phyloP scores from a whole-genome alignment of 2,329 filamentous ascomycete genomes.

The Ascocoryne sarcoides region DNA sequence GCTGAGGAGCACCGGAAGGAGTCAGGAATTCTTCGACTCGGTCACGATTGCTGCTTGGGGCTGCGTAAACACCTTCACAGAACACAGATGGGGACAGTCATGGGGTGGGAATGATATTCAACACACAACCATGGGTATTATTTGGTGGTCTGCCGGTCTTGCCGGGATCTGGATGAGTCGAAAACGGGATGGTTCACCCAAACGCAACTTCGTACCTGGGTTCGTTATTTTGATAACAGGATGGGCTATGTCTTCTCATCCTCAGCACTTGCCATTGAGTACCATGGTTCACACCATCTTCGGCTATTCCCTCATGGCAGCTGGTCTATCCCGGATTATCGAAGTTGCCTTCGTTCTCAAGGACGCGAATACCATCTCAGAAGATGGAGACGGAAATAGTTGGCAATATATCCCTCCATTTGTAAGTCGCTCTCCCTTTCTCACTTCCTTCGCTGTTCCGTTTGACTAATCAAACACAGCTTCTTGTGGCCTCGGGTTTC shows the following conservation, averaged over 20 bases:
- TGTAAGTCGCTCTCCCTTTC: conserved; percentile 39
- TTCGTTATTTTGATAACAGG: conserved; percentile 89
- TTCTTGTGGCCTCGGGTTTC: conserved; percentile 87
- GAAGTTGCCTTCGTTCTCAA: conserved; percentile 83
- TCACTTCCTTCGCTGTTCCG: conserved; percentile 5
- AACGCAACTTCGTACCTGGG: conserved; percentile 86
- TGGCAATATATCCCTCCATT: conserved; percentile 65
- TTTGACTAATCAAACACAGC: conserved; percentile 38
- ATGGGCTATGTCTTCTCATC: conserved; percentile 90
- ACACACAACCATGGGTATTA: conserved; percentile 98
- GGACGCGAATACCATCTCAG: conserved; percentile 57
- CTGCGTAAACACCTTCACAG: conserved; percentile 95
- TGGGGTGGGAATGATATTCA: conserved; percentile 96
- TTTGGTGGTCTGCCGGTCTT: conserved; percentile 95
- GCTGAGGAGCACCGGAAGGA: conserved; percentile 72
- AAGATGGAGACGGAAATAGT: conserved; percentile 64
- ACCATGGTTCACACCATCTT: conserved; percentile 84
- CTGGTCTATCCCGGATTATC: conserved; percentile 73
- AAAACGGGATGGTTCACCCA: conserved; percentile 73
- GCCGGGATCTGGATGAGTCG: conserved; percentile 87
- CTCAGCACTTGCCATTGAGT: conserved; percentile 74
- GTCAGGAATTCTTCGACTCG: conserved; percentile 96
- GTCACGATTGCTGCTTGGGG: conserved; percentile 89
- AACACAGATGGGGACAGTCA: conserved; percentile 81
- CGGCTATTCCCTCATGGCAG: conserved; percentile 91